Conservation (phyloP, 331 rosid species). For the Acacia concinna region DNA sequence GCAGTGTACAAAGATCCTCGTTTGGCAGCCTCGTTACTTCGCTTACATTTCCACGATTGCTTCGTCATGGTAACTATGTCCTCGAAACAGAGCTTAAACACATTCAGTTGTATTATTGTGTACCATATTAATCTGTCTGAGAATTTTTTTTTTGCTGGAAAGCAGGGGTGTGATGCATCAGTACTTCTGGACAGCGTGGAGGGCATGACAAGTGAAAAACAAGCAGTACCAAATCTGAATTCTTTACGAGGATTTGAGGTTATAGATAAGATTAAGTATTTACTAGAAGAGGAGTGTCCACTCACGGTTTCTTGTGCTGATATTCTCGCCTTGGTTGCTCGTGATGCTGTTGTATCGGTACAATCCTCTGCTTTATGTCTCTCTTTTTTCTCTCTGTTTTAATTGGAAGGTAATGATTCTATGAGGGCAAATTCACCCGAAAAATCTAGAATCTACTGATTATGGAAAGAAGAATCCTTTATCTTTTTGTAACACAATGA, state of each 20-base stretch:
- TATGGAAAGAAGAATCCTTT: neutral
- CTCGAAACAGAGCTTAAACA: neutral
- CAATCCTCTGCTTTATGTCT: neutral
- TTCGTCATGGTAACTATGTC: conserved; percentile 63
- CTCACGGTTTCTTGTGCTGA: conserved; percentile 88
- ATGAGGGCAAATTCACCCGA: neutral
- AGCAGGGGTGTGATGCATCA: conserved; percentile 92
- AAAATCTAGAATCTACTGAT: neutral
- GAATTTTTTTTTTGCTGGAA: conserved; percentile 6
- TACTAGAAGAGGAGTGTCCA: conserved; percentile 77
- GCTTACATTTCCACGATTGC: conserved; percentile 96
- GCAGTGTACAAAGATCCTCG: conserved; percentile 69
- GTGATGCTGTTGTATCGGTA: conserved; percentile 74
- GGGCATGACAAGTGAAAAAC: conserved; percentile 76
- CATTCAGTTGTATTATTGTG: neutral
- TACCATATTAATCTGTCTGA: neutral
- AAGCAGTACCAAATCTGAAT: conserved; percentile 65
- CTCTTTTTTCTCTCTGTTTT: neutral
- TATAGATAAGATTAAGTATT: conserved; percentile 66
- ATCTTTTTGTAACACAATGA: neutral
- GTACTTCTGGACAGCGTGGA: conserved; percentile 66
- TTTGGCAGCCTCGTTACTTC: conserved; percentile 86
- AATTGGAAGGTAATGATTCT: neutral
- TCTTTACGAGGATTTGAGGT: conserved; percentile 76
- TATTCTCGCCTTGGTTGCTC: conserved; percentile 79